A percentile compares a stretch with the other conserved stretches of the same genome.
Conservation (phyloP, 371 early-diverging fungal genomes). For the Mortierella sp. region DNA sequence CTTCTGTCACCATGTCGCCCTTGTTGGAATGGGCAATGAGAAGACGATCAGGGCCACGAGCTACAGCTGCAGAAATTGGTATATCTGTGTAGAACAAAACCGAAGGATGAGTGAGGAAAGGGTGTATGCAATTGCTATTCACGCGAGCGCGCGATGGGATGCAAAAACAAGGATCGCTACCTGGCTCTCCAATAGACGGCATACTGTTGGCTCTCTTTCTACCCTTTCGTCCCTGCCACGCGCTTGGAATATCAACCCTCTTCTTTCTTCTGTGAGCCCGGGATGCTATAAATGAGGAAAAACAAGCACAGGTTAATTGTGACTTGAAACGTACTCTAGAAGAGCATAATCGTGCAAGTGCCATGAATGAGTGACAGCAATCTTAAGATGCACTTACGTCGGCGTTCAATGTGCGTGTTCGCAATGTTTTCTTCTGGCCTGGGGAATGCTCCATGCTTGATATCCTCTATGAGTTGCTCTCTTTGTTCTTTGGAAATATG, state of each 20-base stretch:
- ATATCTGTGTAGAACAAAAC: slow-evolving; percentile 10
- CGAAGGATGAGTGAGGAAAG: too few species aligned
- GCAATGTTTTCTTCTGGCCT: slow-evolving; percentile 32
- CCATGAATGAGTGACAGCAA: background rate
- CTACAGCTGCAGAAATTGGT: background rate
- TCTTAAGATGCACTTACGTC: slow-evolving; percentile 5
- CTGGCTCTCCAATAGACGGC: slow-evolving; percentile 42
- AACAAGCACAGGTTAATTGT: background rate
- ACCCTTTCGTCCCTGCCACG: slow-evolving; percentile 37
- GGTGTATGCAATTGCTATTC: too few species aligned
- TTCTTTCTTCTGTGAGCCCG: slow-evolving; percentile 29
- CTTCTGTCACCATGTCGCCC: slow-evolving; percentile 5
- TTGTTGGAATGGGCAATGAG: slow-evolving; percentile 12
- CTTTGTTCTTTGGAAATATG: slow-evolving; percentile 34
- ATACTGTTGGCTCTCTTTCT: slow-evolving; percentile 52
- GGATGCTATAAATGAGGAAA: slow-evolving; percentile 12
- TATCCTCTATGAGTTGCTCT: slow-evolving; percentile 43
- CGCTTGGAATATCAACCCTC: slow-evolving; percentile 33
- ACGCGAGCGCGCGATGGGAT: too few species aligned
- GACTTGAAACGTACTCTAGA: too few species aligned
- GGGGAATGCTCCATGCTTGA: slow-evolving; percentile 32
- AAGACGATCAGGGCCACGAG: slow-evolving; percentile 4
- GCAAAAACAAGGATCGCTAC: slow-evolving; percentile 10
- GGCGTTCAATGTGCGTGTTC: slow-evolving; percentile 25
- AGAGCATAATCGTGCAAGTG: too few species aligned